Percentiles rank a stretch among this genome's conserved stretches.
Conservation (phyloP, 768 basidiomycete genomes). For the Kwoniella shandongensis region DNA sequence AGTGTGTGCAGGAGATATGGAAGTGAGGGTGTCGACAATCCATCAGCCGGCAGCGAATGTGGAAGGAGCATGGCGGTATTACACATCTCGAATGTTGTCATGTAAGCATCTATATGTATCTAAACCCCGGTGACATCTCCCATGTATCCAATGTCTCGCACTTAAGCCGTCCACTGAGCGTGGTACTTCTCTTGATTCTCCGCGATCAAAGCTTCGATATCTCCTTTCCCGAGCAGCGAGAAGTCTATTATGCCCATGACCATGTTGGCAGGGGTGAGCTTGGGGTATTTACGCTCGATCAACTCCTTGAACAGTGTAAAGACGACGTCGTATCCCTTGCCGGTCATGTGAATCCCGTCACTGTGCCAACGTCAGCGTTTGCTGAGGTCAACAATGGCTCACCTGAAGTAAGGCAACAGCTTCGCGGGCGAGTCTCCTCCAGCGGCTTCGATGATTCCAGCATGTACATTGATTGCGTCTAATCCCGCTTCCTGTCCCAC, state of each 20-base stretch:
- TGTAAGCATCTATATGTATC: no score
- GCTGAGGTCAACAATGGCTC: no score
- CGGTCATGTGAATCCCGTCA: constrained; percentile 80
- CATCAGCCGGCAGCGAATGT: no score
- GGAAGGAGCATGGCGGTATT: no score
- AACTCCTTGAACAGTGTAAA: constrained; percentile 65
- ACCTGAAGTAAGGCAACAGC: constrained; percentile 50
- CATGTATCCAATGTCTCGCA: no score
- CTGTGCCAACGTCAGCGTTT: no score
- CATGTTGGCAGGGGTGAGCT: constrained; percentile 67
- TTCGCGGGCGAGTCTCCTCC: constrained; percentile 63
- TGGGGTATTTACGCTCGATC: constrained; percentile 64
- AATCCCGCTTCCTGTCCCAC: constrained; percentile 63
- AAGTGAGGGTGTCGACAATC: constrained; percentile 5
- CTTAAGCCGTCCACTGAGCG: no score
- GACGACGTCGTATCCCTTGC: constrained; percentile 71
- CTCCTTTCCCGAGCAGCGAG: no score
- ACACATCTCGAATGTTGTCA: no score
- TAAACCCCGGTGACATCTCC: no score
- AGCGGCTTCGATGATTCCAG: constrained; percentile 69
- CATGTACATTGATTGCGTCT: constrained; percentile 73
- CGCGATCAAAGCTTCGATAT: no score
- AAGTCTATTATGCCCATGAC: constrained; percentile 63
- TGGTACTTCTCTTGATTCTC: no score
- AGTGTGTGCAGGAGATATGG: constrained; percentile 48